Conservation (phyloP, 2,329 filamentous ascomycete genomes). For the Aspergillus unguis region DNA sequence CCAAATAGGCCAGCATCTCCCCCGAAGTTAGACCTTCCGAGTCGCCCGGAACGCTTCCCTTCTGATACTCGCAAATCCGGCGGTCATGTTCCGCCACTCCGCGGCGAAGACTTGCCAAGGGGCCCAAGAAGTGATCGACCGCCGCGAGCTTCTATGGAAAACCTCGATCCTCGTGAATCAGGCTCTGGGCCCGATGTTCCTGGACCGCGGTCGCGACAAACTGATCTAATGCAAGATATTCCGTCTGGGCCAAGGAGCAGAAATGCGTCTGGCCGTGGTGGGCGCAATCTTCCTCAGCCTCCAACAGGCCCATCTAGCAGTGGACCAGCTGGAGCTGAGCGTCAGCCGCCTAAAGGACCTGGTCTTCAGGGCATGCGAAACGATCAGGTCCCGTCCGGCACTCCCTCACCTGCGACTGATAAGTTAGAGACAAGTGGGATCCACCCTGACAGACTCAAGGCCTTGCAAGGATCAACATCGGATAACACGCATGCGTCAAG, state of each 20-base stretch:
- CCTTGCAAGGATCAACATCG: slow-evolving; percentile 36
- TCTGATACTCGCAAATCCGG: slow-evolving; percentile 34
- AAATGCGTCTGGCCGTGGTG: slow-evolving; percentile 34
- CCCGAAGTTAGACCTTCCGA: slow-evolving; percentile 29
- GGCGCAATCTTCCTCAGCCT: slow-evolving; percentile 36
- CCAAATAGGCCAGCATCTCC: slow-evolving; percentile 27
- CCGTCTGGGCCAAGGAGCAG: slow-evolving; percentile 55
- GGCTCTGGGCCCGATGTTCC: slow-evolving; percentile 40
- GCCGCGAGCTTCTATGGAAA: slow-evolving; percentile 24
- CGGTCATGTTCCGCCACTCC: slow-evolving; percentile 26
- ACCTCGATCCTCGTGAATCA: slow-evolving; percentile 38
- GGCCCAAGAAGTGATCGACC: slow-evolving; percentile 50
- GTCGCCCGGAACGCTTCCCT: slow-evolving; percentile 37
- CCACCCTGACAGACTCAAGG: slow-evolving; percentile 53
- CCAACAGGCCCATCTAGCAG: slow-evolving; percentile 18
- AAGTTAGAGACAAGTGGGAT: slow-evolving; percentile 45
- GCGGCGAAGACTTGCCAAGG: slow-evolving; percentile 49
- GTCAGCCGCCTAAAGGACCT: slow-evolving; percentile 45
- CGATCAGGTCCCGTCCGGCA: slow-evolving; percentile 29
- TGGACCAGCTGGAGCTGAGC: slow-evolving; percentile 31
- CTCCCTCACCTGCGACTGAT: slow-evolving; percentile 33
- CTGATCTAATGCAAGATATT: slow-evolving; percentile 40
- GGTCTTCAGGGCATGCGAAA: slow-evolving; percentile 37
- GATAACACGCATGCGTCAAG: slow-evolving; percentile 19
- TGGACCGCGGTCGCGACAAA: slow-evolving; percentile 47